A percentile compares a stretch with the other conserved stretches of the same genome.
Evolutionary conservation across 2,329 filamentous ascomycete genomes (phyloP).

Genomic region (Epichloe coenophiala): DNA sequence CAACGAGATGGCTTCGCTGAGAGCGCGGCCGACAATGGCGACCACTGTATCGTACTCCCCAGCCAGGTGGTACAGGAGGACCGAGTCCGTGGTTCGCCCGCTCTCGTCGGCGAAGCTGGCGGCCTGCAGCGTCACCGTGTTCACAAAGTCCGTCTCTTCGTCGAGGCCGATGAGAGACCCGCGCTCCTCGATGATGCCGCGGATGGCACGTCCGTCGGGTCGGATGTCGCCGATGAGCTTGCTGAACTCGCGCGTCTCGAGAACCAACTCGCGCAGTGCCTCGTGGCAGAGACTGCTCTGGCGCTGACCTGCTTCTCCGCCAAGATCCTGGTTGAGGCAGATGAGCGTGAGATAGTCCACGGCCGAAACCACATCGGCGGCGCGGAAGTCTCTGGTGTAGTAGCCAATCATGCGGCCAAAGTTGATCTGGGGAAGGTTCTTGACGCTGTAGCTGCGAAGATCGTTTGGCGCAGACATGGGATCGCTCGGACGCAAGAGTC

Average conservation of each 20-base stretch:
- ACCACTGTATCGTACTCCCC: slow-evolving; percentile 95
- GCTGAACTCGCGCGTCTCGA: slow-evolving; percentile 95
- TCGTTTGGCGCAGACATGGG: slow-evolving; percentile 63
- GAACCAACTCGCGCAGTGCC: slow-evolving; percentile 79
- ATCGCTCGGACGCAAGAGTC: slow-evolving; percentile 75
- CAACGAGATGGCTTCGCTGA: slow-evolving; percentile 78
- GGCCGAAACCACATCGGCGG: slow-evolving; percentile 75
- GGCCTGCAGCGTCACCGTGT: slow-evolving; percentile 83
- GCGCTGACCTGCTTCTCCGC: slow-evolving; percentile 57
- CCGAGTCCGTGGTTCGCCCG: slow-evolving; percentile 83
- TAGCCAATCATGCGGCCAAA: slow-evolving; percentile 88
- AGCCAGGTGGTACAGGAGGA: slow-evolving; percentile 85
- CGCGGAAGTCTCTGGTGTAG: slow-evolving; percentile 92
- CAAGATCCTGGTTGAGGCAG: slow-evolving; percentile 77
- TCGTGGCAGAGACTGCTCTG: slow-evolving; percentile 81
- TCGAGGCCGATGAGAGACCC: slow-evolving; percentile 67
- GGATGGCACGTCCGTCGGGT: slow-evolving; percentile 71
- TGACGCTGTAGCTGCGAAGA: slow-evolving; percentile 50
- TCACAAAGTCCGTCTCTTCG: slow-evolving; percentile 73
- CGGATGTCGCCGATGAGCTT: slow-evolving; percentile 85
- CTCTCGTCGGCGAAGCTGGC: slow-evolving; percentile 90
- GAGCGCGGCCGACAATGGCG: slow-evolving; percentile 71
- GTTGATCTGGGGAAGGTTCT: slow-evolving; percentile 70
- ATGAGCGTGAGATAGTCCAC: slow-evolving; percentile 89
- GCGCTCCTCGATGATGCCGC: slow-evolving; percentile 77